Percentiles rank a stretch among this genome's conserved stretches.
These are phyloP conservation scores for Pseudogymnoascus sp. DNA, from an alignment of 2,329 filamentous ascomycete species.

Conservation along the genomic window DNA sequence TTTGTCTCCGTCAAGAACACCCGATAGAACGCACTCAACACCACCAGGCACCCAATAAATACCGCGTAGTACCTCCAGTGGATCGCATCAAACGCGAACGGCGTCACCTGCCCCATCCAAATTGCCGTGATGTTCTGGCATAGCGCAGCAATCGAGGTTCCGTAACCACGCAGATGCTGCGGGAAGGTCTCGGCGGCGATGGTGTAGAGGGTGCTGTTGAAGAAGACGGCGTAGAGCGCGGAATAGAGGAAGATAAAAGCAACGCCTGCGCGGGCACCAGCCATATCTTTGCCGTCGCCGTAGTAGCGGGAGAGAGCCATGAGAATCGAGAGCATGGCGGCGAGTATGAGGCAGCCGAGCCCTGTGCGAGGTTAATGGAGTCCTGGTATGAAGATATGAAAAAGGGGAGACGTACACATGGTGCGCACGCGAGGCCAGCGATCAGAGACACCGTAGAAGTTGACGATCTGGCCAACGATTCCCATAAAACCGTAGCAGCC, in stretches of 20 bases:
- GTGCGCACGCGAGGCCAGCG: slow-evolving; percentile 23
- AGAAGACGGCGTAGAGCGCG: slow-evolving; percentile 24
- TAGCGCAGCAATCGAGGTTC: slow-evolving; percentile 25
- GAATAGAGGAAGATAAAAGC: slow-evolving; percentile 29
- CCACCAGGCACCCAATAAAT: slow-evolving; percentile 27
- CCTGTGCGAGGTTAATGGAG: slow-evolving; percentile 16
- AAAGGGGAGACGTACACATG: slow-evolving; percentile 11
- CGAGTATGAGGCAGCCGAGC: slow-evolving; percentile 21
- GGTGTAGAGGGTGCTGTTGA: slow-evolving; percentile 27
- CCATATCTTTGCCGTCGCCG: slow-evolving; percentile 11
- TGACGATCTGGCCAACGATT: slow-evolving; percentile 25
- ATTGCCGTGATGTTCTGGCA: slow-evolving; percentile 26
- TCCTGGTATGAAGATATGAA: slow-evolving; percentile 13
- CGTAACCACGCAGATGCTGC: slow-evolving; percentile 18
- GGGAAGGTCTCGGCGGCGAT: slow-evolving; percentile 26
- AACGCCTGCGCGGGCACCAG: slow-evolving; percentile 21
- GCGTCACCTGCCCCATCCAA: slow-evolving; percentile 25
- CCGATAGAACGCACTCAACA: slow-evolving; percentile 26
- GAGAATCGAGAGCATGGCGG: slow-evolving; percentile 22
- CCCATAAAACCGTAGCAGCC: slow-evolving; percentile 34
- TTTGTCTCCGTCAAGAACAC: slow-evolving; percentile 31
- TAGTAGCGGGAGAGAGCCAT: slow-evolving; percentile 21
- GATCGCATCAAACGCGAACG: slow-evolving; percentile 24
- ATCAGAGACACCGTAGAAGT: slow-evolving; percentile 24
- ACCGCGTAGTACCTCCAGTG: slow-evolving; percentile 28